These are phyloP conservation scores for Colletotrichum paranaense DNA, from an alignment of 2,329 filamentous ascomycete species.

Conservation along the genomic window DNA sequence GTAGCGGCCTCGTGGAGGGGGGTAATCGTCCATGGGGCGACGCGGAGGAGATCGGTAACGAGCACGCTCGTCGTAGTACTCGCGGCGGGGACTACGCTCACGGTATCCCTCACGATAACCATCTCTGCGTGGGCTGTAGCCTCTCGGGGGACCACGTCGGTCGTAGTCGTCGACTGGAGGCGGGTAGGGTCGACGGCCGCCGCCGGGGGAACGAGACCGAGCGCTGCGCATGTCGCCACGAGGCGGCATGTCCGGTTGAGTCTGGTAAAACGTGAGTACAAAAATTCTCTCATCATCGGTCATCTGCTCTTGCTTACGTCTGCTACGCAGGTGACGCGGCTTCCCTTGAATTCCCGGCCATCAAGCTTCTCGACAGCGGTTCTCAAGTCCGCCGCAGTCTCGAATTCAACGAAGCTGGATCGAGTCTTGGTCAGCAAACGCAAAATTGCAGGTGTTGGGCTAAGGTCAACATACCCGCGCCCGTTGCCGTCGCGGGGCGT, in stretches of 20 bases:
- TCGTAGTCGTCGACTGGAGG: constrained; percentile 84
- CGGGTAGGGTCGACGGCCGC: constrained; percentile 72
- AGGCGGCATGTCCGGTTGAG: constrained; percentile 80
- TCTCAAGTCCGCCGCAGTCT: constrained; percentile 89
- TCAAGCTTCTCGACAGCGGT: constrained; percentile 96
- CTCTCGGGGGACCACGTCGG: constrained; percentile 82
- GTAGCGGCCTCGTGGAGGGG: constrained; percentile 73
- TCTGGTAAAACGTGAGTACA: constrained; percentile 56
- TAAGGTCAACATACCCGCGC: constrained; percentile 75
- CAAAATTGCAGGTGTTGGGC: background rate
- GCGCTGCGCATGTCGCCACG: constrained; percentile 75
- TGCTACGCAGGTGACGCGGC: constrained; percentile 84
- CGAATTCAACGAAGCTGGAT: constrained; percentile 93
- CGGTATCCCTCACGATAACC: constrained; percentile 80
- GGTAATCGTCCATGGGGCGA: constrained; percentile 82
- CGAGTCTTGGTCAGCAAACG: background rate
- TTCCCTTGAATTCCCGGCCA: constrained; percentile 91
- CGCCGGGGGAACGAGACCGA: constrained; percentile 80
- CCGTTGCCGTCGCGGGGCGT: constrained; percentile 92
- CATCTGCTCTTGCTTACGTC: constrained; percentile 73
- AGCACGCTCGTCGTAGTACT: constrained; percentile 88
- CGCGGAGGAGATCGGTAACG: constrained; percentile 85
- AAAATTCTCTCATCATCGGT: background rate
- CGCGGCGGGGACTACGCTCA: constrained; percentile 85
- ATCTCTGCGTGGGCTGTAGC: constrained; percentile 83